A percentile compares a stretch with the other conserved stretches of the same genome.
These are phyloP conservation scores for Daldinia grandis DNA, from an alignment of 495 filamentous ascomycete genomes.

Conservation along the genomic window DNA sequence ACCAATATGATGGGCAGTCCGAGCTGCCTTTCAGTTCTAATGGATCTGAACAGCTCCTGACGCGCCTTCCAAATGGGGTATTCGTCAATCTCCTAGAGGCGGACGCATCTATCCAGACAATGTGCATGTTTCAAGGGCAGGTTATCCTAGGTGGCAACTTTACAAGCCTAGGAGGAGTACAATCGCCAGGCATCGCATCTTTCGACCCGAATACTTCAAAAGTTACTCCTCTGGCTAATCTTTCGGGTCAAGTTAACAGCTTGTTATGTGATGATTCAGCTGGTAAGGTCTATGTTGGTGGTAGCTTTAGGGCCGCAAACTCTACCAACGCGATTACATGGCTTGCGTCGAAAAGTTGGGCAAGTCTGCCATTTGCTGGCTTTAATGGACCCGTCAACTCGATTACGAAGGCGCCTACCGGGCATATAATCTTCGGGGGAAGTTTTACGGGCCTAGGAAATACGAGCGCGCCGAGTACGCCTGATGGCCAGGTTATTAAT, in stretches of 20 bases:
- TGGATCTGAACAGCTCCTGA: conserved; percentile 82
- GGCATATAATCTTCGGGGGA: conserved; percentile 90
- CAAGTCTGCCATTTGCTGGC: conserved; percentile 86
- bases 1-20: conserved; percentile 81
- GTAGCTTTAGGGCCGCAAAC: conserved; percentile 78
- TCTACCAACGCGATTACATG: conserved; percentile 91
- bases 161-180: conserved; percentile 81
- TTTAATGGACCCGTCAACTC: conserved; percentile 94
- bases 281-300: conserved; percentile 89
- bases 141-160: conserved; percentile 90
- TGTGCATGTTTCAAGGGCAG: conserved; percentile 86
- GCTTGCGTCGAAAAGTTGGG: conserved; percentile 77
- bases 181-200: conserved; percentile 81
- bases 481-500: conserved; percentile 81
- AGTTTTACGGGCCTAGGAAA: conserved; percentile 93
- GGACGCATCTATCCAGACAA: conserved; percentile 82
- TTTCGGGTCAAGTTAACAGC: conserved; percentile 81
- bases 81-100: conserved; percentile 76
- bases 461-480: conserved; percentile 64
- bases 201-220: conserved; percentile 74
- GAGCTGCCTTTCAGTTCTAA: conserved; percentile 71
- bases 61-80: conserved; percentile 83
- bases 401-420: conserved; percentile 79
- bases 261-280: conserved; percentile 84
- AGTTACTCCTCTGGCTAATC: conserved; percentile 76